Evolutionary conservation across 305 asterid genomes (phyloP), one percentile per base, ranked within the genome.

Genomic region (Solanum hybrid): DNA sequence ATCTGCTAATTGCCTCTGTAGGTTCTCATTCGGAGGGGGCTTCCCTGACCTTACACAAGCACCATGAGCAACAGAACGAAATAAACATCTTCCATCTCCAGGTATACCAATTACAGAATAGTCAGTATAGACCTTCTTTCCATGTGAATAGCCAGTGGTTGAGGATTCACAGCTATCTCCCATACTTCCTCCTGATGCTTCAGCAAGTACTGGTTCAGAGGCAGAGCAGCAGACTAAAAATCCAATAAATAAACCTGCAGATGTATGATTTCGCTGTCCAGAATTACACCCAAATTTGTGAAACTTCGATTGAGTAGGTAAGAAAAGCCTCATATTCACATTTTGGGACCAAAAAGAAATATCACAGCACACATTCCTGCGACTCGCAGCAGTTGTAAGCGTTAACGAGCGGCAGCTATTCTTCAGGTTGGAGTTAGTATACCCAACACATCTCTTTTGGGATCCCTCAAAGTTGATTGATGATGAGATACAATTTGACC

Each of bases 31-130:
- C 17, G 97, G 97, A 87, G 95, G 91, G 38, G 93, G 93, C 91
- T 93, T 92, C 85, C 96, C 96, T 38, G 92, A 91, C 90, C 95
- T 91, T 31, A 95, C 86, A 89, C 95, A 90, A 89, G 93, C 97
- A 89, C 98, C 97, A 46, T 95, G 96, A 89, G 93, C 97, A 89
- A 95, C 96, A 3, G 98, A 96, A 40, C 97, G 94, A 79, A 96
- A 96, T 92, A 96, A 92, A 90, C 98, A 96, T 92, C 98, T 93
- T 35, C 98, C 97, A 64, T 95, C 98, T 3, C 98, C 97, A 29
- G 96, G 96, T 92, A 96, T 90, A 85, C 99, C 96, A 87, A 91
- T 95, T 88, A 97, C 95, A 79, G 96, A 93, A 92, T 94, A 97
- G 94, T 95, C 94, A 4, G 92, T 93, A 89, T 92, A 90, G 85